Conservation (phyloP, 768 basidiomycete genomes). For the Grammothele lineata region DNA sequence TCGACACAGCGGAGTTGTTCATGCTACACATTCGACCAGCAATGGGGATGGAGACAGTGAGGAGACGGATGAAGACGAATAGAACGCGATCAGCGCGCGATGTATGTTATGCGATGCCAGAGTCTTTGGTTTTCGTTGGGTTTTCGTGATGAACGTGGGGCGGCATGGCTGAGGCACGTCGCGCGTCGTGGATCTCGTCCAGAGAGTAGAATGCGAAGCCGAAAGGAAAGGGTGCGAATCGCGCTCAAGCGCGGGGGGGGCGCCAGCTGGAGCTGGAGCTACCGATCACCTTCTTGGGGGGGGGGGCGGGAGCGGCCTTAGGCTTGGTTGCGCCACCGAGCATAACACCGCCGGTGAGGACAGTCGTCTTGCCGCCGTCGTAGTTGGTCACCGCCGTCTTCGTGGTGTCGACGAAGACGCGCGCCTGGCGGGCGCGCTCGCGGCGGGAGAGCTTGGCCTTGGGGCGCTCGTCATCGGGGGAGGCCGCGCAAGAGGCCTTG, state of each 20-base stretch:
- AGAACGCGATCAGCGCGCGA: slow-evolving; percentile 9
- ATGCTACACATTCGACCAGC: slow-evolving; percentile 26
- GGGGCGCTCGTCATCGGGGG: slow-evolving; percentile 27
- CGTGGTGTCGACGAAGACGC: slow-evolving; percentile 68
- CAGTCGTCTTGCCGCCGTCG: slow-evolving; percentile 85
- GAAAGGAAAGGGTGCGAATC: slow-evolving; percentile 7
- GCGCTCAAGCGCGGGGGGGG: slow-evolving; percentile 40
- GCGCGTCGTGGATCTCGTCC: slow-evolving; percentile 19
- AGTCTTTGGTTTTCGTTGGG: slow-evolving; percentile 14
- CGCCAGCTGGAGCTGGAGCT: slow-evolving; percentile 48
- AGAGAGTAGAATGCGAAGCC: slow-evolving; percentile 14
- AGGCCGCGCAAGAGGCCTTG: slow-evolving; percentile 30
- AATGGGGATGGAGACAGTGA: slow-evolving; percentile 16
- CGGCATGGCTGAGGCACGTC: slow-evolving; percentile 12
- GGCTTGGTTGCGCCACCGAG: slow-evolving; percentile 45
- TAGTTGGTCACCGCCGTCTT: slow-evolving; percentile 82
- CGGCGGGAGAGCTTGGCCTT: slow-evolving; percentile 55
- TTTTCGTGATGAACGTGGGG: slow-evolving; percentile 17
- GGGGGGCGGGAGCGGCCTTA: slow-evolving; percentile 29
- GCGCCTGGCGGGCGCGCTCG: slow-evolving; percentile 63
- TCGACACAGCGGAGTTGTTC: slow-evolving; percentile 19
- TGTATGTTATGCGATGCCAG: slow-evolving; percentile 8
- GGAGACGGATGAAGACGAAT: slow-evolving; percentile 9
- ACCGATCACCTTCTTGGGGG: slow-evolving; percentile 24
- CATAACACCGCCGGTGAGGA: slow-evolving; percentile 86